Conservation (phyloP, 805 yeast genomes). For the Saccharomycopsis microspora region DNA sequence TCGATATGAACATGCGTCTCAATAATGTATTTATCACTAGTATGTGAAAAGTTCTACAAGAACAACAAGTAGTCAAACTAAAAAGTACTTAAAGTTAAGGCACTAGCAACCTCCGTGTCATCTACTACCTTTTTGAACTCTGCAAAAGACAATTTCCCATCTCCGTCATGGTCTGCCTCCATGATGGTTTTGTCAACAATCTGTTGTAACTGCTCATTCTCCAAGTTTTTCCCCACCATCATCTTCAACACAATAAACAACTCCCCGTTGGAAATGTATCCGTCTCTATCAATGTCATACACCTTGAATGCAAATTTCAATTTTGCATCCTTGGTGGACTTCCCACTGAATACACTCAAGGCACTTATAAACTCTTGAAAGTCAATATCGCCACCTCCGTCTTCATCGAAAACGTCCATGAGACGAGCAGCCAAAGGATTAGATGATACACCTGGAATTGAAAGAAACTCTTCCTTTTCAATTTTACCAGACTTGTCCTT, state of each 20-base stretch:
- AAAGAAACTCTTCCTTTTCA: conserved; percentile 79
- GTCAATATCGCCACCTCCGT: conserved; percentile 87
- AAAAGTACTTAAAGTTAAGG: conserved; percentile 42
- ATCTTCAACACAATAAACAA: conserved; percentile 81
- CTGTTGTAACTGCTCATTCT: conserved; percentile 84
- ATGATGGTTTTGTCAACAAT: conserved; percentile 93
- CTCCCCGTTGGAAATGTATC: conserved; percentile 92
- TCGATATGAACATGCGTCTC: too few species aligned
- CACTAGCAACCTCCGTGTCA: conserved; percentile 44
- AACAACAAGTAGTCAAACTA: conserved; percentile 12
- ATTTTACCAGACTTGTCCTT: conserved; percentile 87
- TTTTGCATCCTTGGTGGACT: conserved; percentile 72
- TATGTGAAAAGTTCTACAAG: too few species aligned
- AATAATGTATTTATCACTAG: too few species aligned
- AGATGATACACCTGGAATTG: conserved; percentile 84
- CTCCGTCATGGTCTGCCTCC: conserved; percentile 85
- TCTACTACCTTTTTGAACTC: conserved; percentile 68
- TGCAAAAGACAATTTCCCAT: conserved; percentile 72
- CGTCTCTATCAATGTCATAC: conserved; percentile 93
- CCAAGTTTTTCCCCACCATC: conserved; percentile 92
- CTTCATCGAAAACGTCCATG: conserved; percentile 90
- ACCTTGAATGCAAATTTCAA: conserved; percentile 83
- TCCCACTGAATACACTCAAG: conserved; percentile 76
- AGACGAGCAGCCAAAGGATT: conserved; percentile 86
- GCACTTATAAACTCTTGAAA: conserved; percentile 90